Conservation (phyloP, 2,329 filamentous ascomycete genomes). For the Fonsecaea monophora region DNA sequence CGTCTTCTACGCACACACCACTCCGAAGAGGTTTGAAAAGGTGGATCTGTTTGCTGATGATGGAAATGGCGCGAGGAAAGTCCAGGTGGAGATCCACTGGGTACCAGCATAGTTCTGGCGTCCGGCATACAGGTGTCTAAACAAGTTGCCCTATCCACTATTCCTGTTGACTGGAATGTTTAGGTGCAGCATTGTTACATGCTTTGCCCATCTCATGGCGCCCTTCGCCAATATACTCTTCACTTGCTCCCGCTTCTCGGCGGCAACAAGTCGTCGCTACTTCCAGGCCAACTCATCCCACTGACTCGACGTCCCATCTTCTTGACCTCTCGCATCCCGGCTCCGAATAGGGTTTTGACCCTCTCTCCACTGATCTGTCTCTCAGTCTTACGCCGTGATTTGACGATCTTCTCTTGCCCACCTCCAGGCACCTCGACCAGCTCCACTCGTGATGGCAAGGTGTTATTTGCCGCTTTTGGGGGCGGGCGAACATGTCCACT, state of each 20-base stretch:
- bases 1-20: constrained; percentile 34
- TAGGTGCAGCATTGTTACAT: background rate
- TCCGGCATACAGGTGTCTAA: background rate
- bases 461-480: too few relatives aligned
- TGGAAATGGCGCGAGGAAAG: constrained; percentile 30
- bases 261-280: constrained; percentile 29
- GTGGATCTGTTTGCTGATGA: constrained; percentile 36
- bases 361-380: constrained; percentile 34
- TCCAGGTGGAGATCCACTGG: constrained; percentile 39
- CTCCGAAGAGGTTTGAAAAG: constrained; percentile 35
- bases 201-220: background rate
- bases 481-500: constrained; percentile 26
- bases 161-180: background rate
- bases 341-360: constrained; percentile 36
- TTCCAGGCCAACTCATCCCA: constrained; percentile 31
- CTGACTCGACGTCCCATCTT: constrained; percentile 37
- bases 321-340: constrained; percentile 35
- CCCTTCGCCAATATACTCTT: background rate
- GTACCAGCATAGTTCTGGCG: constrained; percentile 27
- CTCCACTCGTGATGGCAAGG: constrained; percentile 17
- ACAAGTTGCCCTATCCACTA: background rate
- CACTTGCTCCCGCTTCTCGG: constrained; percentile 12
- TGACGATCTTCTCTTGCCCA: constrained; percentile 30
- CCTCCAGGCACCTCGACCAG: constrained; percentile 26
- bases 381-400: constrained; percentile 26